Evolutionary conservation across 2,329 filamentous ascomycete species (phyloP).

Genomic region (Epichloe coenophiala): DNA sequence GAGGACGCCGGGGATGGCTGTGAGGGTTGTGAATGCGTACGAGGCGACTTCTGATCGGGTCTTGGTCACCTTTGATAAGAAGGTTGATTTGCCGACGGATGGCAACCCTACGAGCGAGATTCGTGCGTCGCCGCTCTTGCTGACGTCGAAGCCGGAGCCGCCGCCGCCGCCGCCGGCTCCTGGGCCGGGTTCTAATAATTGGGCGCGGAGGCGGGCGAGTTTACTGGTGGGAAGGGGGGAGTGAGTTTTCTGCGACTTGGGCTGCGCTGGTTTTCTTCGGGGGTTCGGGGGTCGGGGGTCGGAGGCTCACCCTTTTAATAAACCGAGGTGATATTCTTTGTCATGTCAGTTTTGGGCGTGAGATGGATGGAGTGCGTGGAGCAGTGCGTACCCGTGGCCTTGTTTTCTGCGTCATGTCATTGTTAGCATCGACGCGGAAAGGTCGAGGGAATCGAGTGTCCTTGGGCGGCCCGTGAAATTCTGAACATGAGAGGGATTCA

Average conservation of each 20-base stretch:
- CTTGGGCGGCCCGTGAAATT: no score
- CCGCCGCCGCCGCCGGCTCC: constrained; percentile 64
- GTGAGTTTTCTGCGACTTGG: constrained; percentile 46
- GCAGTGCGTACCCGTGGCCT: constrained; percentile 71
- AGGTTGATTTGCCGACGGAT: constrained; percentile 96
- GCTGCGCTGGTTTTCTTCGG: no score
- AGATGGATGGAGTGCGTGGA: no score
- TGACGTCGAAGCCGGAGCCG: constrained; percentile 82
- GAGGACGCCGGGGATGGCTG: constrained; percentile 90
- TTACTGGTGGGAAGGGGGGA: constrained; percentile 45
- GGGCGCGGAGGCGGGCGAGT: constrained; percentile 84
- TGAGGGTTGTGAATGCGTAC: constrained; percentile 94
- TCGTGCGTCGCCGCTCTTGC: constrained; percentile 89
- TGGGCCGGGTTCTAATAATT: constrained; percentile 78
- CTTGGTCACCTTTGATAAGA: constrained; percentile 97
- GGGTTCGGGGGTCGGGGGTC: background rate
- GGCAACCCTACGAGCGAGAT: constrained; percentile 98
- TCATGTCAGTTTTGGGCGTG: constrained; percentile 7
- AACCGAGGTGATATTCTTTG: constrained; percentile 95
- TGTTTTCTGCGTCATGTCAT: constrained; percentile 58
- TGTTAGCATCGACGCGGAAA: constrained; percentile 19
- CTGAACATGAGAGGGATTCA: no score
- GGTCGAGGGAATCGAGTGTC: background rate
- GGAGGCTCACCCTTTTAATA: constrained; percentile 71
- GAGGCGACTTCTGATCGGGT: constrained; percentile 92